phyloP scores from a whole-genome alignment of 164 flowering plant species.

The Vitis amurensis region DNA sequence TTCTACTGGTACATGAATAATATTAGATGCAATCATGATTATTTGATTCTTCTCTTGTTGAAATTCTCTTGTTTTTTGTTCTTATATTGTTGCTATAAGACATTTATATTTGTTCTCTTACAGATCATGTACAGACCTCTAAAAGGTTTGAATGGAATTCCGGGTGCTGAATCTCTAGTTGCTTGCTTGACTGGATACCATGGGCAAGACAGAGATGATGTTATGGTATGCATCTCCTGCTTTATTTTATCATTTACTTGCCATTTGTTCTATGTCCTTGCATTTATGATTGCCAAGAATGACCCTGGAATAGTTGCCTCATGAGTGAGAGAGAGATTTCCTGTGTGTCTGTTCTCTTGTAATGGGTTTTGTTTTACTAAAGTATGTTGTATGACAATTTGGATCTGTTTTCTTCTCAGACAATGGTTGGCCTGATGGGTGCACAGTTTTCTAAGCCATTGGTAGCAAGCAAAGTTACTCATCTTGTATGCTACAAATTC shows the following conservation, averaged over 20 bases:
- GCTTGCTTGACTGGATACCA: conserved; percentile 95
- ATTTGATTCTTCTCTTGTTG: background rate
- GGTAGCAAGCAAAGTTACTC: conserved; percentile 84
- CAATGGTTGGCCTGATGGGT: conserved; percentile 89
- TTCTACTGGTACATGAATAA: no score
- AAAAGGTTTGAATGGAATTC: conserved; percentile 78
- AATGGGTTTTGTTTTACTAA: background rate
- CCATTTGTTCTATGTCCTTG: background rate
- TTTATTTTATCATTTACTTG: no score
- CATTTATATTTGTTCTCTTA: background rate
- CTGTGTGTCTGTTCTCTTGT: background rate
- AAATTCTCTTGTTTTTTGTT: background rate
- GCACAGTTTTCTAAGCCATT: conserved; percentile 87
- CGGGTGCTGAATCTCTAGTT: conserved; percentile 59
- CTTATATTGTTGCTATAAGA: background rate
- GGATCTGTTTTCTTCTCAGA: conserved; percentile 39
- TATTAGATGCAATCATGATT: no score
- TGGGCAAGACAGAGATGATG: conserved; percentile 78
- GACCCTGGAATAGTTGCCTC: no score
- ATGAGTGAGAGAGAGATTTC: no score
- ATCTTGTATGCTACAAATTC: conserved; percentile 95
- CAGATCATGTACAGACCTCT: conserved; percentile 82
- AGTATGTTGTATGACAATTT: conserved; percentile 3
- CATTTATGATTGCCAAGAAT: no score
- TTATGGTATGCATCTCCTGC: conserved; percentile 53